phyloP scores from a whole-genome alignment of 495 filamentous ascomycete genomes.

The Terfezia claveryi region DNA sequence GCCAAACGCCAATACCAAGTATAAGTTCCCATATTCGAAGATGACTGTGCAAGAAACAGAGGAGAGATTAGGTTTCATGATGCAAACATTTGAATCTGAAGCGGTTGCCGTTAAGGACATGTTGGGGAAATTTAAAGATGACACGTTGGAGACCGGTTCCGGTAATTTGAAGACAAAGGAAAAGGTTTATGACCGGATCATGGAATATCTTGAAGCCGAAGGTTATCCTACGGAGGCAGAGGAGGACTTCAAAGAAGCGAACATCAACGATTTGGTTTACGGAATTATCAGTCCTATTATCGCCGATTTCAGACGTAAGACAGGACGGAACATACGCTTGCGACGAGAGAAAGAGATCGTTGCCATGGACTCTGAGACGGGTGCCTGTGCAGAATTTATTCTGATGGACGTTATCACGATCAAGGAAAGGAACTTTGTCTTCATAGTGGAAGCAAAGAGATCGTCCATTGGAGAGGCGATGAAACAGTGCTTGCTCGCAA shows the following conservation, averaged over 20 bases:
- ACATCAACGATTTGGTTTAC: constrained; percentile 1
- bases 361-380: no score
- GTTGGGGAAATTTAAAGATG: neutral
- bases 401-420: no score
- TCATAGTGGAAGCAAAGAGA: no score
- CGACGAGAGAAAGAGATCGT: no score
- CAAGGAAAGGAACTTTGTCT: no score
- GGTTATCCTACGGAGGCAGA: constrained; percentile 4
- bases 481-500: no score
- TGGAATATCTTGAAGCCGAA: constrained; percentile 4
- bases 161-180: neutral
- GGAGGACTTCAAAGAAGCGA: constrained; percentile 3
- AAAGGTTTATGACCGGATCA: constrained; percentile 1
- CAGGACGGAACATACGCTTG: no score
- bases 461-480: no score
- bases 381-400: no score
- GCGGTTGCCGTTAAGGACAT: neutral
- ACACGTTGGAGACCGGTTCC: neutral
- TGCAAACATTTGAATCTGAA: constrained; percentile 1
- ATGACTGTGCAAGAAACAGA: constrained; percentile 1
- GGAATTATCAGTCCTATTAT: neutral
- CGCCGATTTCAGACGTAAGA: no score
- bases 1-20: neutral
- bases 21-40: constrained; percentile 1
- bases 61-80: constrained; percentile 4